Evolutionary conservation across 1,139 yeast species (phyloP), one percentile per base, ranked within the genome.

Genomic region (Geotrichum bryndzae): DNA sequence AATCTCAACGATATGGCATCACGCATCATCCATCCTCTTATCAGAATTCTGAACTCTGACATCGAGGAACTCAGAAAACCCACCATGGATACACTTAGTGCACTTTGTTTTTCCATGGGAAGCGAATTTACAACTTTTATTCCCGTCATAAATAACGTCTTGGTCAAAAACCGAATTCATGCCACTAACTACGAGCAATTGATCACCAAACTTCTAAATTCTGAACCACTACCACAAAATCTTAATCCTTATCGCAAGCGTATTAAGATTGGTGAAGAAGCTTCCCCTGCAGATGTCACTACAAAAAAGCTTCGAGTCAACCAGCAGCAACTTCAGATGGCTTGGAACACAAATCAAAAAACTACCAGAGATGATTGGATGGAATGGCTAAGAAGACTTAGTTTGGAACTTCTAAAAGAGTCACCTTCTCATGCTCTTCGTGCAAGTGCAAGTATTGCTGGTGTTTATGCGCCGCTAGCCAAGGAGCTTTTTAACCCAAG

Each of bases 341-440:
- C 95, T 0, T 95, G 99, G 99, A 97, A 91, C 68, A 88, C 96
- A 22, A 84, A 88, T 35, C 94, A 90, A 68, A 83, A 95, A 66
- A 82, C 96, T 54, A 90, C 97, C 0, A 85, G 87, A 67, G 99
- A 92, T 70, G 99, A 94, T 69, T 95, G 99, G 99, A 92, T 88
- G 70, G 99, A 94, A 70, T 95, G 99, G 99, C 85, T 92, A 66
- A 83, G 96, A 61, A 80, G 95, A 63, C 79, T 95, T 57, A 87
- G 96, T 69, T 88, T 90, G 61, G 97, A 91, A 71, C 76, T 95
- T 46, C 77, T 95, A 66, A 90, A 89, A 68, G 97, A 92, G 72
- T 89, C 97, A 57, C 97, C 99, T 3, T 90, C 97, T 0, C 96
- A 90, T 70, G 96, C 98, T 0, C 81, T 95, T 54, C 81, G 98